Evolutionary conservation across 148 eudicot genomes (phyloP).

Genomic region (Talinum fruticosum): DNA sequence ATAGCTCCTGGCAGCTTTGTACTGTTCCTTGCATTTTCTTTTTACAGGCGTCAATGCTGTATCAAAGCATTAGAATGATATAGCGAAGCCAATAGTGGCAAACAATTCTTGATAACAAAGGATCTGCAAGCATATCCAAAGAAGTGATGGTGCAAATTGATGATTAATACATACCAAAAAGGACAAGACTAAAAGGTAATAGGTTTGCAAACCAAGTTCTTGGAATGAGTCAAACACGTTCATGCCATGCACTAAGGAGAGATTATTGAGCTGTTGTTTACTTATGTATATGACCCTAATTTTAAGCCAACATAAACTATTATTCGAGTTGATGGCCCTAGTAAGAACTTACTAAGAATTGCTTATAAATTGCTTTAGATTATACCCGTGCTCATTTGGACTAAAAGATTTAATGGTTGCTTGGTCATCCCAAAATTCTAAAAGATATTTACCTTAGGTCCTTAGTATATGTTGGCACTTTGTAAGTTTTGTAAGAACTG

Average conservation of each 20-base stretch:
- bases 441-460: neutral
- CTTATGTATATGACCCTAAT: neutral
- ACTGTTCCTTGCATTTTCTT: too few species aligned
- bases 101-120: neutral
- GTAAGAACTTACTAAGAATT: neutral
- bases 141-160: neutral
- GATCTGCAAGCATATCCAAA: neutral
- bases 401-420: neutral
- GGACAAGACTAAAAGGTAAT: neutral
- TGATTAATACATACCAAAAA: neutral
- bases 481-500: neutral
- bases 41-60: too few species aligned
- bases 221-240: neutral
- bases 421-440: neutral
- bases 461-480: conserved; percentile 4
- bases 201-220: neutral
- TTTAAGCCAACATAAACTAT: neutral
- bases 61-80: neutral
- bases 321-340: too few species aligned
- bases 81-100: neutral
- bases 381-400: neutral
- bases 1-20: too few species aligned
- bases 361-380: conserved; percentile 1
- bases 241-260: neutral
- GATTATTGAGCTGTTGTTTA: neutral